Evolutionary conservation across 495 filamentous ascomycete species (phyloP).

Genomic region (Trichocladium antarcticum): DNA sequence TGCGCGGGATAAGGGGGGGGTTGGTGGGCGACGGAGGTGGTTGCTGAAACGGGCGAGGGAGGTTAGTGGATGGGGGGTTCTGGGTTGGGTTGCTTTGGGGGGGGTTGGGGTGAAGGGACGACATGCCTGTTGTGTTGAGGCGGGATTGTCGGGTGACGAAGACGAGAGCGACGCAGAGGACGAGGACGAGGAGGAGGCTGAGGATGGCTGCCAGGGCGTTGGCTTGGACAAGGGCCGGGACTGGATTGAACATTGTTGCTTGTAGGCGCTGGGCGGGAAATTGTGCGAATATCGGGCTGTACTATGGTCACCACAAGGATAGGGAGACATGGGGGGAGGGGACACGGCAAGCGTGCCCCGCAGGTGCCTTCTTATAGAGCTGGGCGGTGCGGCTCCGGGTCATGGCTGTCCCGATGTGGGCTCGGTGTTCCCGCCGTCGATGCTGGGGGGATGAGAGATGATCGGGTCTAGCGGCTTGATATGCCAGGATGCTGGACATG

Average conservation of each 20-base stretch:
- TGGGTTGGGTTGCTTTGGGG: no score
- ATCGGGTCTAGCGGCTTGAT: neutral
- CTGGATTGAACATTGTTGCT: neutral
- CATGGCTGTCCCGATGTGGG: no score
- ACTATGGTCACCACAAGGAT: no score
- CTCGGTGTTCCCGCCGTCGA: constrained; percentile 2
- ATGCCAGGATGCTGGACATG: neutral
- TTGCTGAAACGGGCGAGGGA: neutral
- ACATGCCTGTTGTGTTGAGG: neutral
- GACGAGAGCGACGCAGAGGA: neutral
- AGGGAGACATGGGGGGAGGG: no score
- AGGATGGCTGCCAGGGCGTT: neutral
- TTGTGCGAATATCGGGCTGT: no score
- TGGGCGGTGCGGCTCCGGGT: no score
- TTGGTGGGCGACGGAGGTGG: neutral
- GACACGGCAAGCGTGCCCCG: neutral
- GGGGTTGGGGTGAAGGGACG: no score
- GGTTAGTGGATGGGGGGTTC: neutral
- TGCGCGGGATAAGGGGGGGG: neutral
- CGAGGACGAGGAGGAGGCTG: neutral
- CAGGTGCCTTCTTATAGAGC: neutral
- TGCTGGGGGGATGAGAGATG: neutral
- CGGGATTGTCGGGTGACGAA: neutral
- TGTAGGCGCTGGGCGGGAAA: neutral
- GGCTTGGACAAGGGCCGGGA: neutral